Evolutionary conservation across 139 green algal genomes (phyloP).

Genomic region (Chlorella sp.): DNA sequence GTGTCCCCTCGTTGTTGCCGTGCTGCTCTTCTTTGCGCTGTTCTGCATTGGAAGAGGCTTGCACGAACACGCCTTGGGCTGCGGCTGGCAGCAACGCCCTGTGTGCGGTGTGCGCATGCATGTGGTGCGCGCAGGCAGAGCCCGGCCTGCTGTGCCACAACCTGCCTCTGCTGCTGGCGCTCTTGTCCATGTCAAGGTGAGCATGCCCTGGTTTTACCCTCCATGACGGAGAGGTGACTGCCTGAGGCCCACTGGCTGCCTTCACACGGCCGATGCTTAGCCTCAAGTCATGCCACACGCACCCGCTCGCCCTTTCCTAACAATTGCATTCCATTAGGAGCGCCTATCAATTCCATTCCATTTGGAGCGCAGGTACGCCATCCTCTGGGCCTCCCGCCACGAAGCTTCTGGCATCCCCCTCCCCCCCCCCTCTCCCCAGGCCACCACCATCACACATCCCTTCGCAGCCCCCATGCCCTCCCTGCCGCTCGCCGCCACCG

Average conservation of each 20-base stretch:
- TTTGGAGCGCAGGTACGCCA: neutral
- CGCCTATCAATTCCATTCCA: neutral
- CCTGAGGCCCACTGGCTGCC: too few relatives aligned
- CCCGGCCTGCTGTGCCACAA: neutral
- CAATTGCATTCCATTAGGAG: neutral
- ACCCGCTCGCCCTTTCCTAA: too few relatives aligned
- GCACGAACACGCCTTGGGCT: too few relatives aligned
- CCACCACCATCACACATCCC: neutral
- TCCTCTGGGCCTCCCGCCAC: neutral
- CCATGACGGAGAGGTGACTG: neutral
- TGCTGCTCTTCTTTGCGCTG: neutral
- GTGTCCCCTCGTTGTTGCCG: too few relatives aligned
- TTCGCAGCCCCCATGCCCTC: neutral
- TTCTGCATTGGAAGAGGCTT: too few relatives aligned
- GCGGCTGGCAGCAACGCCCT: too few relatives aligned
- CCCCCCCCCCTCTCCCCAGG: neutral
- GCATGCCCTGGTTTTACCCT: neutral
- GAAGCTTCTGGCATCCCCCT: neutral
- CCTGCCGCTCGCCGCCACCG: too few relatives aligned
- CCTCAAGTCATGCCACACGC: too few relatives aligned
- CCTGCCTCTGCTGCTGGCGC: neutral
- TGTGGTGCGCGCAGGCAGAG: neutral
- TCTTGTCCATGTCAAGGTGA: neutral
- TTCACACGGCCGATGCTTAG: too few relatives aligned
- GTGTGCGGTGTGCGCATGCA: neutral